phyloP scores from a whole-genome alignment of 768 basidiomycete species.

The Lactifluus hygrophoroides region DNA sequence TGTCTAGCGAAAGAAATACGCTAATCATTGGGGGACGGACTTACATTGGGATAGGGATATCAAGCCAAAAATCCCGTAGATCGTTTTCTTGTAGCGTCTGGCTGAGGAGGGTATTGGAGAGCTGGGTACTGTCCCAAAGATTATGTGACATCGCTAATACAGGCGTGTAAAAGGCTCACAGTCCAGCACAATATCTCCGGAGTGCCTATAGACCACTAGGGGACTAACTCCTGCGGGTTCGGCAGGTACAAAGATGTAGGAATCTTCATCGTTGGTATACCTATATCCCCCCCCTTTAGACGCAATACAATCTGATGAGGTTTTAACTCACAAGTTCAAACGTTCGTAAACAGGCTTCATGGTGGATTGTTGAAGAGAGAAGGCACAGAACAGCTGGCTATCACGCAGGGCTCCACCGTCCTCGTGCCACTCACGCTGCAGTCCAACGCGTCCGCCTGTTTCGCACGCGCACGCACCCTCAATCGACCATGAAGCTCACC shows the following conservation, averaged over 20 bases:
- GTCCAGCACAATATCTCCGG: constrained; percentile 69
- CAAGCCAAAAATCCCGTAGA: constrained; percentile 71
- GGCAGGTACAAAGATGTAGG: constrained; percentile 72
- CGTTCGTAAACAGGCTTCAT: constrained; percentile 70
- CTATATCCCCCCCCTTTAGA: constrained; percentile 31
- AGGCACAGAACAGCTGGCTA: not conserved
- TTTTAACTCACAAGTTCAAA: constrained; percentile 48
- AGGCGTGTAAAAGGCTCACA: constrained; percentile 32
- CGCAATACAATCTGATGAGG: not conserved
- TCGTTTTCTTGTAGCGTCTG: constrained; percentile 50
- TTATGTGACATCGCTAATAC: constrained; percentile 2
- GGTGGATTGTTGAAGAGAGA: constrained; percentile 27
- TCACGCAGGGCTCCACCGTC: not conserved
- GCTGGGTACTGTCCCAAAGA: constrained; percentile 12
- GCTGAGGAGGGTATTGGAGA: constrained; percentile 39
- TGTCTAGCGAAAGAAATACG: not conserved
- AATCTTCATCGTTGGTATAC: constrained; percentile 61
- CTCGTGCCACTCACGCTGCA: not conserved
- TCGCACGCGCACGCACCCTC: constrained; percentile 6
- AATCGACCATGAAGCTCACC: constrained; percentile 71
- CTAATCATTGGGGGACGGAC: constrained; percentile 26
- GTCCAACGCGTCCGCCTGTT: not conserved
- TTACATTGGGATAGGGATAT: constrained; percentile 69
- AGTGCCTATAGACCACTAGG: constrained; percentile 60
- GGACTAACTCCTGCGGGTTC: constrained; percentile 53